Evolutionary conservation across 2,329 filamentous ascomycete genomes (phyloP).

Genomic region (Didymella exigua): DNA sequence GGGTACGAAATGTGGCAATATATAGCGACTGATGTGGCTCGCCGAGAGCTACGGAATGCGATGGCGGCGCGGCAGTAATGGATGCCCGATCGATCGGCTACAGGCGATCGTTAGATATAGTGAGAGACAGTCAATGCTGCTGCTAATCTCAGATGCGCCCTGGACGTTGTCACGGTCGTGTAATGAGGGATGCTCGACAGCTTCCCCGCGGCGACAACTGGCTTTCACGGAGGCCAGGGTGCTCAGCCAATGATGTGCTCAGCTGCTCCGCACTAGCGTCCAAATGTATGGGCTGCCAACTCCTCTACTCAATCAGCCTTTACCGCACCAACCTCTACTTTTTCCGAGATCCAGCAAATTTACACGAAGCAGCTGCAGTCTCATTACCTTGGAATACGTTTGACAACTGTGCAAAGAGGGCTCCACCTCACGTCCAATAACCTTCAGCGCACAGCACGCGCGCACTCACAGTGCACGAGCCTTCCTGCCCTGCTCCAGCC

Average conservation of each 20-base stretch:
- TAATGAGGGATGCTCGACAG: background rate
- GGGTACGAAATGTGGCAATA: background rate
- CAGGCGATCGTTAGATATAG: too few species aligned
- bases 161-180: too few species aligned
- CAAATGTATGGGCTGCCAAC: background rate
- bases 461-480: background rate
- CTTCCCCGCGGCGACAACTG: conserved; percentile 21
- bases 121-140: too few species aligned
- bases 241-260: conserved; percentile 8
- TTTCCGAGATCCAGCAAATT: background rate
- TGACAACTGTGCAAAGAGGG: background rate
- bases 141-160: too few species aligned
- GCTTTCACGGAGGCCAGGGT: conserved; percentile 20
- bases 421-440: background rate
- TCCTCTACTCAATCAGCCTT: background rate
- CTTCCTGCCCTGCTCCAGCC: background rate
- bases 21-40: background rate
- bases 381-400: background rate
- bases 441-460: background rate
- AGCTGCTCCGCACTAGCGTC: conserved; percentile 10
- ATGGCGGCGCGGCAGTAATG: background rate
- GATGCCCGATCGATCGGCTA: too few species aligned
- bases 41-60: conserved; percentile 1
- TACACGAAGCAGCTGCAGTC: too few species aligned
- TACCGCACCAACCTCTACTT: background rate